phyloP scores from a whole-genome alignment of 441 rosid genomes.

The Corymbia citriodora region DNA sequence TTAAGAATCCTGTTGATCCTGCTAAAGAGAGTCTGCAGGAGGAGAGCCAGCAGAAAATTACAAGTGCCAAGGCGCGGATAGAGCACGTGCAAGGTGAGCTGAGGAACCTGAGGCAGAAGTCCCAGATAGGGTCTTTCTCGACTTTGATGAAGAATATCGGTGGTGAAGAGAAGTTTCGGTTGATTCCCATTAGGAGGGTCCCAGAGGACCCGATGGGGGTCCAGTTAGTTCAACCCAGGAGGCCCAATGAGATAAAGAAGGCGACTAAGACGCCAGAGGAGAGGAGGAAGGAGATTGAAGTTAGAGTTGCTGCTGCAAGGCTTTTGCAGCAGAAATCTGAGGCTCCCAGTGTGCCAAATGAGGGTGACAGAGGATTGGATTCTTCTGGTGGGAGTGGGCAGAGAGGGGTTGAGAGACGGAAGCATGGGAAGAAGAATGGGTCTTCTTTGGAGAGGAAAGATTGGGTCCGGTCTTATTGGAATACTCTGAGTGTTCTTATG shows the following conservation, averaged over 20 bases:
- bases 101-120: conserved; percentile 62
- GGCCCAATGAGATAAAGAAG: conserved; percentile 91
- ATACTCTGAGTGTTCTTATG: conserved; percentile 48
- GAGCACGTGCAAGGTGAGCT: conserved; percentile 73
- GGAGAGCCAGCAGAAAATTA: conserved; percentile 77
- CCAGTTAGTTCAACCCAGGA: conserved; percentile 56
- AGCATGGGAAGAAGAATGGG: conserved; percentile 27
- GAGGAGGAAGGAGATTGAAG: conserved; percentile 90
- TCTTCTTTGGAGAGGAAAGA: conserved; percentile 52
- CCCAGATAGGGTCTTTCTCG: conserved; percentile 60
- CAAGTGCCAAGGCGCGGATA: conserved; percentile 65
- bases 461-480: conserved; percentile 62
- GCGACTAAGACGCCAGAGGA: conserved; percentile 91
- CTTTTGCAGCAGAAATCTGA: conserved; percentile 81
- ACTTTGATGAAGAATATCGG: conserved; percentile 83
- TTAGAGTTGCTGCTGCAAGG: conserved; percentile 90
- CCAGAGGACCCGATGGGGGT: conserved; percentile 87
- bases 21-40: conserved; percentile 83
- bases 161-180: conserved; percentile 67
- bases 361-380: conserved; percentile 44
- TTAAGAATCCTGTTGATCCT: conserved; percentile 77
- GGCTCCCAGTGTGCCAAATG: conserved; percentile 21
- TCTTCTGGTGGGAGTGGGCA: conserved; percentile 28
- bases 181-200: conserved; percentile 63
- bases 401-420: conserved; percentile 43